phyloP scores from a whole-genome alignment of 1,284 basidiomycete genomes.

The Termitomyces sp. region DNA sequence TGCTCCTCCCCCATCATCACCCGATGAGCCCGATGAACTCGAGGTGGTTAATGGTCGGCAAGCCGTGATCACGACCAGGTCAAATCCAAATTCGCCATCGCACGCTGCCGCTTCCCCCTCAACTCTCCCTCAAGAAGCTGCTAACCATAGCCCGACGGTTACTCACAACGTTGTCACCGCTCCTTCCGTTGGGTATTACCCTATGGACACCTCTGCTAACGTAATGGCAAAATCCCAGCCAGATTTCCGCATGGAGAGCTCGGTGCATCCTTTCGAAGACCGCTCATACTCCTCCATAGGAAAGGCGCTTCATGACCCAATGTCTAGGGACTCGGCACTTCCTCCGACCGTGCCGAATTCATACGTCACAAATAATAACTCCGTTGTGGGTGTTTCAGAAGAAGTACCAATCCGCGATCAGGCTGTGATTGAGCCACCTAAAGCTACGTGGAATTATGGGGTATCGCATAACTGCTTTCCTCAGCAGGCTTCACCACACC shows the following conservation, averaged over 20 bases:
- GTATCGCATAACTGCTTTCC: slow-evolving; percentile 5
- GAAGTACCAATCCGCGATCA: slow-evolving; percentile 1
- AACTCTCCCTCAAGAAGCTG: slow-evolving; percentile 11
- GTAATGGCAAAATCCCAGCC: not conserved
- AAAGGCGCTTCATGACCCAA: slow-evolving; percentile 8
- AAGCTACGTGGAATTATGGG: slow-evolving; percentile 11
- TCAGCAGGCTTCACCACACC: slow-evolving; percentile 6
- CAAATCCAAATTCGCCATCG: slow-evolving; percentile 26
- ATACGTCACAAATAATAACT: slow-evolving; percentile 2
- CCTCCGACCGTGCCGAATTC: not conserved
- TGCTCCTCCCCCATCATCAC: not conserved
- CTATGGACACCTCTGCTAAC: slow-evolving; percentile 13
- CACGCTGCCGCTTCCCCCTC: slow-evolving; percentile 17
- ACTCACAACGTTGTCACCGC: slow-evolving; percentile 8
- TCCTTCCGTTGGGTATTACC: slow-evolving; percentile 23
- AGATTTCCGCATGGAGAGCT: slow-evolving; percentile 12
- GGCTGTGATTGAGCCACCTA: not conserved
- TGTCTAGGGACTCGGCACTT: slow-evolving; percentile 2
- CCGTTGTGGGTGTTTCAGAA: not conserved
- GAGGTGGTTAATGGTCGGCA: slow-evolving; percentile 31
- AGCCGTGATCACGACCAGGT: slow-evolving; percentile 28
- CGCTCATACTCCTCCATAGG: slow-evolving; percentile 11
- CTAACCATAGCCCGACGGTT: slow-evolving; percentile 10
- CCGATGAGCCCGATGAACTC: slow-evolving; percentile 28
- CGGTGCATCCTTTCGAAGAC: slow-evolving; percentile 12